A percentile compares a stretch with the other conserved stretches of the same genome.
Conservation (phyloP, 1,139 yeast genomes). For the Kluyveromyces marxianus region DNA sequence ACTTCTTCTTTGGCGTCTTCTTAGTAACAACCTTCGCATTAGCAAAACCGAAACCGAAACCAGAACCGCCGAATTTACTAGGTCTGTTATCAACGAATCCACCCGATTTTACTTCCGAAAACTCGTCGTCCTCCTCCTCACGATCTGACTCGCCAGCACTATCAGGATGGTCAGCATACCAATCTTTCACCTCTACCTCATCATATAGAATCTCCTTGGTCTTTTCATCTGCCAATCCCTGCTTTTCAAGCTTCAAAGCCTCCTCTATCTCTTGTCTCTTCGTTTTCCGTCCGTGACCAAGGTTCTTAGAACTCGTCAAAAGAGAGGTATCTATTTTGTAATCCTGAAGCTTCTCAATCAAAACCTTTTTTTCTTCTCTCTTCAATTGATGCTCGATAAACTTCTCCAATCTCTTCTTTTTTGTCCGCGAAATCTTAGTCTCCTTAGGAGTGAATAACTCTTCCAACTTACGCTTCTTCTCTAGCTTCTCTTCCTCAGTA, state of each 20-base stretch:
- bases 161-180: conserved; percentile 42
- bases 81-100: conserved; percentile 73
- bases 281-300: conserved; percentile 75
- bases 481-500: conserved; percentile 48
- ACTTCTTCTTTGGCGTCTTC: conserved; percentile 39
- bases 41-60: conserved; percentile 63
- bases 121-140: conserved; percentile 28
- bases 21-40: conserved; percentile 40
- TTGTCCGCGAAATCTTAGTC: conserved; percentile 61
- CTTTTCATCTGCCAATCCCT: conserved; percentile 64
- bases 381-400: conserved; percentile 82
- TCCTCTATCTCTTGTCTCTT: conserved; percentile 63
- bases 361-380: conserved; percentile 77
- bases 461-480: conserved; percentile 56
- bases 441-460: conserved; percentile 49
- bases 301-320: conserved; percentile 61
- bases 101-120: conserved; percentile 28
- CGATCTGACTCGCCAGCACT: conserved; percentile 20
- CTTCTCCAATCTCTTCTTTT: conserved; percentile 70
- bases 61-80: conserved; percentile 49
- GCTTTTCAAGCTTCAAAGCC: conserved; percentile 65
- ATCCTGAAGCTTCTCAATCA: conserved; percentile 63
- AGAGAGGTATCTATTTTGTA: conserved; percentile 67
- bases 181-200: conserved; percentile 55
- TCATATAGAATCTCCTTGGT: conserved; percentile 64